phyloP scores from a whole-genome alignment of 148 eudicot genomes.

The Rhododendron henanense region DNA sequence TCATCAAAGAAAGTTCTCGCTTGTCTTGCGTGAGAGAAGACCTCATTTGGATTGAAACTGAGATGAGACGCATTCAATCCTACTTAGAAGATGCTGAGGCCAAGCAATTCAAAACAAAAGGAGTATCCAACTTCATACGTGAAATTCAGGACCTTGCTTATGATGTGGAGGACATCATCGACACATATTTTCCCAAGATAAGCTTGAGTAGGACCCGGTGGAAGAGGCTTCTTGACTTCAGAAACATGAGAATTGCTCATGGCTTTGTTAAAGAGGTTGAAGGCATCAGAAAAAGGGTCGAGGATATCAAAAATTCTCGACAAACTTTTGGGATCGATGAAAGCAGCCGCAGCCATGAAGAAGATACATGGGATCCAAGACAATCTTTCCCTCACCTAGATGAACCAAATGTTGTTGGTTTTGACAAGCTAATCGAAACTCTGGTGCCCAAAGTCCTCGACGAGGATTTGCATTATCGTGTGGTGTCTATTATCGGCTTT shows the following conservation, averaged over 20 bases:
- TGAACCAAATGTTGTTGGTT: too few relatives aligned
- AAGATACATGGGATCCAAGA: too few relatives aligned
- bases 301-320: neutral
- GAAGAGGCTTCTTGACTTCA: neutral
- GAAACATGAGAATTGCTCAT: neutral
- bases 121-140: neutral
- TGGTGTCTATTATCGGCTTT: too few relatives aligned
- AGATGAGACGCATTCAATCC: neutral
- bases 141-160: neutral
- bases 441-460: too few relatives aligned
- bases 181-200: neutral
- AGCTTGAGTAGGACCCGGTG: neutral
- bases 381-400: too few relatives aligned
- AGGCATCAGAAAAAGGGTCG: neutral
- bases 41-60: neutral
- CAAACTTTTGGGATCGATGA: too few relatives aligned
- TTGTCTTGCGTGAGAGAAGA: neutral
- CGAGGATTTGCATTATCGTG: too few relatives aligned
- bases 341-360: too few relatives aligned
- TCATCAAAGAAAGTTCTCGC: neutral
- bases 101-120: neutral
- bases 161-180: neutral
- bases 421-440: too few relatives aligned
- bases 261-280: neutral
- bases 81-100: slow-evolving; percentile 11